Conservation (phyloP, 108 stramenopile species). For the Pelagomonas calceolata region DNA sequence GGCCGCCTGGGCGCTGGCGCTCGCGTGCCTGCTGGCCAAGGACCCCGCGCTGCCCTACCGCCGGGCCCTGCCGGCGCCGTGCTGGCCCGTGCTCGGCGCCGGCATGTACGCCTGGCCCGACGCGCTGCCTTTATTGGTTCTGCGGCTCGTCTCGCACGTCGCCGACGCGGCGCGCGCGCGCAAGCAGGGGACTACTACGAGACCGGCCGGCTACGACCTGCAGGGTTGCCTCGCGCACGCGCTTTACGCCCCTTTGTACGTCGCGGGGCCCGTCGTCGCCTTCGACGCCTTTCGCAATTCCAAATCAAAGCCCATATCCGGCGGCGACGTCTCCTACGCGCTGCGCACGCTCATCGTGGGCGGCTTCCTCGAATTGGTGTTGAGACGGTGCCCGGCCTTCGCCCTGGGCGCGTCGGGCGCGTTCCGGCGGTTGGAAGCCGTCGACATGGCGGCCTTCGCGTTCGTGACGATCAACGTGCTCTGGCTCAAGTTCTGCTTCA, state of each 20-base stretch:
- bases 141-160: too few species aligned
- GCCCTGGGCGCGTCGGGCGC: conserved; percentile 14
- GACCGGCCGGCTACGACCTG: too few species aligned
- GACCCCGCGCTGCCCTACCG: neutral
- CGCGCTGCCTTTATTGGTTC: too few species aligned
- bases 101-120: too few species aligned
- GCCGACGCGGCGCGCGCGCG: too few species aligned
- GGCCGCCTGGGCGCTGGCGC: neutral
- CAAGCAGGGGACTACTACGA: conserved; percentile 4
- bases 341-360: neutral
- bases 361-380: conserved; percentile 9
- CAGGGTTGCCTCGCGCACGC: conserved; percentile 22
- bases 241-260: conserved; percentile 41
- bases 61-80: too few species aligned
- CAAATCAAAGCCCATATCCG: neutral
- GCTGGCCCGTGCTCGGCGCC: too few species aligned
- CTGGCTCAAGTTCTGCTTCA: conserved; percentile 50
- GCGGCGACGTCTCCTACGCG: conserved; percentile 5
- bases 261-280: conserved; percentile 45
- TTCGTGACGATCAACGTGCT: conserved; percentile 32
- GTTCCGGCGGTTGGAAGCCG: conserved; percentile 6
- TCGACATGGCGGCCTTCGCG: conserved; percentile 17
- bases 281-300: conserved; percentile 35
- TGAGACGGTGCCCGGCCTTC: conserved; percentile 1
- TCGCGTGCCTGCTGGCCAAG: neutral